These are phyloP conservation scores for Ceratocystis destructans DNA, from an alignment of 2,329 filamentous ascomycete species.

Conservation along the genomic window DNA sequence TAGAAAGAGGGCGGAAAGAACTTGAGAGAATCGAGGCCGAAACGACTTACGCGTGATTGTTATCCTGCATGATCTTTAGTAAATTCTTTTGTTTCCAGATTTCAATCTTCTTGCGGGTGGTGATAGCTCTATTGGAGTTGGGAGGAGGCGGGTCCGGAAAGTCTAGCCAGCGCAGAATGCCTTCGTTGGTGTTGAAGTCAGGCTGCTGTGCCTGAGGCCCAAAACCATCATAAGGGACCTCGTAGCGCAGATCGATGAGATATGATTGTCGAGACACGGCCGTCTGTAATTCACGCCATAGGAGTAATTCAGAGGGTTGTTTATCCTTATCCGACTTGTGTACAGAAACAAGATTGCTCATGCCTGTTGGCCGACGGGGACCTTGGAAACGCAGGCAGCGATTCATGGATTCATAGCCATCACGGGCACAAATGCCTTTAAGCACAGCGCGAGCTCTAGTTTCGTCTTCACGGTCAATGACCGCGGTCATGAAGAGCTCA, in stretches of 20 bases:
- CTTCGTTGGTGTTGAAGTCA: conserved; percentile 33
- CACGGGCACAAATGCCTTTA: conserved; percentile 44
- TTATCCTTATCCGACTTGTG: conserved; percentile 28
- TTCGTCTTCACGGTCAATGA: conserved; percentile 38
- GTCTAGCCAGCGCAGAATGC: conserved; percentile 44
- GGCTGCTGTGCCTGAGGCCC: conserved; percentile 28
- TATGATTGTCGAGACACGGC: conserved; percentile 45
- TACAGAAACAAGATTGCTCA: conserved; percentile 28
- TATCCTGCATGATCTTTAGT: conserved; percentile 36
- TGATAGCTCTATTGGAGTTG: conserved; percentile 29
- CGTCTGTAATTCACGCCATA: conserved; percentile 43
- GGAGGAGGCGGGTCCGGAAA: conserved; percentile 45
- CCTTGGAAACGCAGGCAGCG: conserved; percentile 43
- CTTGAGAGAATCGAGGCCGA: background rate
- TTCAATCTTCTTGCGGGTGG: conserved; percentile 42
- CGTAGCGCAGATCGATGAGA: conserved; percentile 41
- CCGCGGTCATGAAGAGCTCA: conserved; percentile 44
- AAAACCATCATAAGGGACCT: conserved; percentile 33
- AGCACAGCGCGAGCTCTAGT: conserved; percentile 38
- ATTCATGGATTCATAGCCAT: conserved; percentile 35
- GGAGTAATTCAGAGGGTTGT: background rate
- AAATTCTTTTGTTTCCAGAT: conserved; percentile 40
- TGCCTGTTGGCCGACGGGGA: conserved; percentile 32
- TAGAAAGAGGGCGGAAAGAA: background rate
- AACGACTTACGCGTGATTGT: conserved; percentile 36